These are phyloP conservation scores for Discostella pseudostelligera DNA, from an alignment of 108 stramenopile genomes.

Conservation along the genomic window DNA sequence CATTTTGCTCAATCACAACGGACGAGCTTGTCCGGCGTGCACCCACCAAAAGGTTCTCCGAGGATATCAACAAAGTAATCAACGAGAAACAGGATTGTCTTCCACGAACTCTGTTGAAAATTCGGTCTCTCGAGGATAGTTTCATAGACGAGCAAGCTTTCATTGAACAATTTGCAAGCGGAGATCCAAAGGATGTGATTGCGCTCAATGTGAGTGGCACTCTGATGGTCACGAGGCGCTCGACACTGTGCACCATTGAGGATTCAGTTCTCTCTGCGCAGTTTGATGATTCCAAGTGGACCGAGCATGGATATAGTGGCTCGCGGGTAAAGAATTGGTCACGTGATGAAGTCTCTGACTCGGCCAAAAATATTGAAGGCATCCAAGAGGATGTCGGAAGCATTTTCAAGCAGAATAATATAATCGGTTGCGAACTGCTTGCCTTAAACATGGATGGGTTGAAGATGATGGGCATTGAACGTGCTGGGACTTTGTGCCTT, in stretches of 20 bases:
- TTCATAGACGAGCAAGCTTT: constrained; percentile 34
- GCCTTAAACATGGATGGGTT: constrained; percentile 31
- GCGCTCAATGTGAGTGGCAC: constrained; percentile 48
- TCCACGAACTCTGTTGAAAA: constrained; percentile 9
- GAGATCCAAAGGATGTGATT: constrained; percentile 19
- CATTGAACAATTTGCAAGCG: constrained; percentile 15
- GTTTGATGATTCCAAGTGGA: constrained; percentile 19
- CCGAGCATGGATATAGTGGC: constrained; percentile 13
- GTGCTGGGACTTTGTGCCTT: constrained; percentile 23
- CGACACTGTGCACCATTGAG: constrained; percentile 19
- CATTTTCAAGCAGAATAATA: constrained; percentile 24
- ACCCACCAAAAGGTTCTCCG: constrained; percentile 11
- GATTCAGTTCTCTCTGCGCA: constrained; percentile 26
- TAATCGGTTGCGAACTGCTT: constrained; percentile 26
- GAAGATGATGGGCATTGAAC: constrained; percentile 24
- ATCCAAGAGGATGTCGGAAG: constrained; percentile 19
- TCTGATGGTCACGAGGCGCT: constrained; percentile 28
- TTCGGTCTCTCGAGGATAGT: constrained; percentile 15
- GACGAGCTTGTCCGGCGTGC: no score
- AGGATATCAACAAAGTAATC: constrained; percentile 28
- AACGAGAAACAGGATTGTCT: constrained; percentile 15
- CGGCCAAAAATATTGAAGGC: constrained; percentile 18
- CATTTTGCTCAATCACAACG: not conserved
- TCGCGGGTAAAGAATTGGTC: constrained; percentile 19
- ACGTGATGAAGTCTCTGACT: constrained; percentile 18